phyloP scores from a whole-genome alignment of 176 grass and related monocot species.

The Typha latifolia region DNA sequence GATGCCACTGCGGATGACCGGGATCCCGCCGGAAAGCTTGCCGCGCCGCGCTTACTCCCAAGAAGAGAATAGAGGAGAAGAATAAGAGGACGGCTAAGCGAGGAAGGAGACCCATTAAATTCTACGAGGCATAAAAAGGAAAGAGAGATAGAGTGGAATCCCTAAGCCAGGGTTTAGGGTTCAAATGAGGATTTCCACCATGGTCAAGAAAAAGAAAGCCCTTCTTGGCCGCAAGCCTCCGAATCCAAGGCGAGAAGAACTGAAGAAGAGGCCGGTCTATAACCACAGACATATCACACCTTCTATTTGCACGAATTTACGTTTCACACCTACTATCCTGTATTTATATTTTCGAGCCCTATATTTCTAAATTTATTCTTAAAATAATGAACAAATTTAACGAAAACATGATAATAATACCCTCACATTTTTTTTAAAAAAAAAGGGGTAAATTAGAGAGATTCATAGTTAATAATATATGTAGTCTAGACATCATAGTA shows the following conservation, averaged over 20 bases:
- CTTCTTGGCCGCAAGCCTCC: neutral
- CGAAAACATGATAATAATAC: no score
- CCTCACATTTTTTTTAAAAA: no score
- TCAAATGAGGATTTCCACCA: neutral
- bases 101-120: neutral
- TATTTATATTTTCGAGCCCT: no score
- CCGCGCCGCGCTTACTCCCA: constrained; percentile 19
- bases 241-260: neutral
- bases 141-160: neutral
- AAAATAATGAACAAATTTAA: no score
- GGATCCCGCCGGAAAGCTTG: constrained; percentile 84
- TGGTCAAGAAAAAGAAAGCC: neutral
- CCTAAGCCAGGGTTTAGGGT: neutral
- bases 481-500: no score
- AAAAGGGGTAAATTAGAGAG: no score
- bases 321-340: no score
- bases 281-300: no score
- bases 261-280: no score
- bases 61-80: neutral
- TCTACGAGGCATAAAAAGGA: neutral
- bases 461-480: no score
- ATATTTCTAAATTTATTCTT: no score
- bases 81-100: neutral
- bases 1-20: constrained; percentile 79
- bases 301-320: no score